Evolutionary conservation across 306 rosid genomes (phyloP), one percentile per base, ranked within the genome.

Genomic region (Quercus berberidifolia): DNA sequence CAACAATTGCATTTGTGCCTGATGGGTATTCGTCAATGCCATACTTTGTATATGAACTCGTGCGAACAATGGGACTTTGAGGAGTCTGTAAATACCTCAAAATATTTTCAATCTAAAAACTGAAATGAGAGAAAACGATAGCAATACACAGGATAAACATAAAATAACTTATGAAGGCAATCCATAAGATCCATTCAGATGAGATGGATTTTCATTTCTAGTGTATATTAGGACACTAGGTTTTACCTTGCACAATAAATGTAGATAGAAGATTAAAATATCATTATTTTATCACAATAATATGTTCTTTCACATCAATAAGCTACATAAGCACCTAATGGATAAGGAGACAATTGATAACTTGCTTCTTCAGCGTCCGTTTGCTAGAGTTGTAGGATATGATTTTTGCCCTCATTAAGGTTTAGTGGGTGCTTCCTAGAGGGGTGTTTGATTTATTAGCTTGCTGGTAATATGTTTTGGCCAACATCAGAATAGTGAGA

Each of bases 1-100:
- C 99, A 81, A 95, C 99, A 17, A 95, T 89, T 79, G 99, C 99
- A 82, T 95, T 95, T 57, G 99, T 95, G 75, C 99, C 99, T 2
- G 92, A 85, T 73, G 97, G 98, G 81, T 79, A 95, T 84, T 91
- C 98, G 81, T 95, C 97, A 0, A 93, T 73, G 85, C 80, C 82
- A 78, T 92, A 95, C 78, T 85, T 87, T 31, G 77, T 81, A 82
- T 91, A 95, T 38, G 98, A 15, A 75, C 88, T 82, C 19, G 99
- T 95, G 57, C 97, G 98, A 70, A 95, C 99, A 6, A 95, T 84
- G 67, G 99, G 99, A 79, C 79, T 80, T 78, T 92, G 99, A 73
- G 99, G 99, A 83, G 98, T 92, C 99, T 92, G 86, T 46, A 80
- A 84, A 88, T 64, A 81, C 70, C 80, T 63, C 77, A 85, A 81